Base-by-base conservation (phyloP, 129 eudicot genomes). In the Flaveria robusta region DNA sequence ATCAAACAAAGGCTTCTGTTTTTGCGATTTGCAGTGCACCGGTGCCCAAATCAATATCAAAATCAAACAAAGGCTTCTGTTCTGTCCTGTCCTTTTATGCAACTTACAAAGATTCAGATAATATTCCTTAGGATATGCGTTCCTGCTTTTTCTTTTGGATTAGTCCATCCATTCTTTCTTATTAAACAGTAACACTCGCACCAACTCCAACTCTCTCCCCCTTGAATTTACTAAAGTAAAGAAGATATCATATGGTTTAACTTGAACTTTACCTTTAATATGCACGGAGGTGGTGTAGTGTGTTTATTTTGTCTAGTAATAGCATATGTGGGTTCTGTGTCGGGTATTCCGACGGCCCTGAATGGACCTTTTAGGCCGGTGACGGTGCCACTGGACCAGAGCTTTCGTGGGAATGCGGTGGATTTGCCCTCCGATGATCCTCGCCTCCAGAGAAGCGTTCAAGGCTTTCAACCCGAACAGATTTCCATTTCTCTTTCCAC, bases 301-400 rank as follows among this genome's bases (percentile, higher is more conserved):
- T 34, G 39, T 34, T 34, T 34, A 34, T 34, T 34, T 34, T 5
- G 39, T 34, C 39, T 34, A 5, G 39, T 34, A 34, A 34, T 5
- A 34, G 39, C 5, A 5, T 31, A 31, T 31, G 37, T 31, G 37
- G 5, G 6, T 31, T 31, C 37, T 31, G 37, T 5, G 37, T 31
- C 37, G 37, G 37, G 7, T 29, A 90, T 93, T 66, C 97, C 90
- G 71, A 88, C 93, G 14, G 91, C 98, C 2, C 93, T 90, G 8
- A 91, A 89, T 16, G 98, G 98, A 2, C 98, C 98, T 13, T 90
- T 88, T 56, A 74, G 67, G 83, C 97, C 98, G 9, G 88, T 88
- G 3, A 91, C 96, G 66, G 87, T 93, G 14, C 90, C 96, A 7
- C 68, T 90, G 31, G 97, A 93, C 69, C 66, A 85, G 3, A 84